Percentiles rank a stretch among this genome's conserved stretches.
Conservation (phyloP, 805 yeast species). For the Metschnikowia bowlesiae region DNA sequence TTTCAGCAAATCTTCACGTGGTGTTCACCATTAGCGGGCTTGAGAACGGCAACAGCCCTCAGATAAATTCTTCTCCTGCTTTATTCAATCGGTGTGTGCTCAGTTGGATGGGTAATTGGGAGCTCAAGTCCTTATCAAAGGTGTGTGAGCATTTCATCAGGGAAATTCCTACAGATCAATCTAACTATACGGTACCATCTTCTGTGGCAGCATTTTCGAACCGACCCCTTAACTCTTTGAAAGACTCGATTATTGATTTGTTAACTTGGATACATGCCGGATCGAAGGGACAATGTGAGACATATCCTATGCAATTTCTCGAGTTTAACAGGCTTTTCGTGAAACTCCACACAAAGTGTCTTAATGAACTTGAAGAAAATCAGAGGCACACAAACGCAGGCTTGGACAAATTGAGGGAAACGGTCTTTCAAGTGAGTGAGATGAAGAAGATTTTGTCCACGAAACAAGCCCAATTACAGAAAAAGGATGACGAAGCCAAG, state of each 20-base stretch:
- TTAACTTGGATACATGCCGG: conserved; percentile 45
- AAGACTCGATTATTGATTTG: conserved; percentile 46
- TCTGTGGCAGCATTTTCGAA: conserved; percentile 12
- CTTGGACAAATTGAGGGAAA: conserved; percentile 67
- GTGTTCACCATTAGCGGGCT: conserved; percentile 66
- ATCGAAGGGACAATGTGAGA: conserved; percentile 11
- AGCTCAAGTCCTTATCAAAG: conserved; percentile 42
- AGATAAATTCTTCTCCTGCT: conserved; percentile 76
- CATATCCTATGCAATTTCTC: conserved; percentile 56
- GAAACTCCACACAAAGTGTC: conserved; percentile 38
- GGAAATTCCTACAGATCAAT: conserved; percentile 50
- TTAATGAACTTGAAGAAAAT: conserved; percentile 50
- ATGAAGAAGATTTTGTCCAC: conserved; percentile 50
- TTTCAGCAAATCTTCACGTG: conserved; percentile 73
- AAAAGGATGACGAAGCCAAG: conserved; percentile 66
- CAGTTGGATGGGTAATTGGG: conserved; percentile 89
- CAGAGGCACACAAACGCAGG: conserved; percentile 75
- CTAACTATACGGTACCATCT: conserved; percentile 36
- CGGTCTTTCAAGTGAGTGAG: conserved; percentile 66
- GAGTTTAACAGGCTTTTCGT: conserved; percentile 46
- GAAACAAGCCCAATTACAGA: conserved; percentile 46
- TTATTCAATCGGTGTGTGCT: conserved; percentile 84
- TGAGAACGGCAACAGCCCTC: conserved; percentile 28
- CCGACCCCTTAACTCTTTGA: conserved; percentile 20
- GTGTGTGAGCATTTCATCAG: conserved; percentile 44